Percentiles rank a stretch among this genome's conserved stretches.
Evolutionary conservation across 495 filamentous ascomycete species (phyloP).

Genomic region (Darksidea phi): DNA sequence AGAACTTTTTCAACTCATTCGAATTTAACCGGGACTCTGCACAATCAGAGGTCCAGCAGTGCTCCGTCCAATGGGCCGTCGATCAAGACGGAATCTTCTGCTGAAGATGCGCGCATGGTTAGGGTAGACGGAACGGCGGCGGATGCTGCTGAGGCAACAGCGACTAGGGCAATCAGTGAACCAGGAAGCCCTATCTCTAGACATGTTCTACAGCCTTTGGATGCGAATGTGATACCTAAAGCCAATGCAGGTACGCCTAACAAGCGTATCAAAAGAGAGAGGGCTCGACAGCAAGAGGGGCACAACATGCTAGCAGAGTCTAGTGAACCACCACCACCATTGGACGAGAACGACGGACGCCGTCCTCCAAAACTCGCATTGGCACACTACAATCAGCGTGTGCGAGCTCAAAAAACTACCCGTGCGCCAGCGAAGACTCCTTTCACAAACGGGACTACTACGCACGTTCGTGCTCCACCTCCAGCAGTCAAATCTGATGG

Average conservation of each 20-base stretch:
- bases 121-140: neutral
- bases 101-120: neutral
- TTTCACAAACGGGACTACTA: neutral
- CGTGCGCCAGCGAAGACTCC: neutral
- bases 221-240: constrained; percentile 16
- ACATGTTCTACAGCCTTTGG: constrained; percentile 17
- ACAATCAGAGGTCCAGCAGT: constrained; percentile 30
- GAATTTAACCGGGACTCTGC: constrained; percentile 3
- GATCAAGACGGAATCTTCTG: constrained; percentile 19
- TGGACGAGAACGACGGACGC: neutral
- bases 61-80: constrained; percentile 22
- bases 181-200: neutral
- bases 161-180: constrained; percentile 25
- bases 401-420: neutral
- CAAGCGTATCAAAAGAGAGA: constrained; percentile 9
- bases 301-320: constrained; percentile 20
- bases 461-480: neutral
- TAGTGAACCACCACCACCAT: constrained; percentile 13
- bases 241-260: constrained; percentile 4
- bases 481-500: neutral
- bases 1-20: neutral
- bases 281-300: neutral
- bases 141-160: neutral
- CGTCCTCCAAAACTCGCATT: constrained; percentile 18
- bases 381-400: constrained; percentile 14